phyloP scores from a whole-genome alignment of 768 basidiomycete genomes.

The Boletus speciosus region DNA sequence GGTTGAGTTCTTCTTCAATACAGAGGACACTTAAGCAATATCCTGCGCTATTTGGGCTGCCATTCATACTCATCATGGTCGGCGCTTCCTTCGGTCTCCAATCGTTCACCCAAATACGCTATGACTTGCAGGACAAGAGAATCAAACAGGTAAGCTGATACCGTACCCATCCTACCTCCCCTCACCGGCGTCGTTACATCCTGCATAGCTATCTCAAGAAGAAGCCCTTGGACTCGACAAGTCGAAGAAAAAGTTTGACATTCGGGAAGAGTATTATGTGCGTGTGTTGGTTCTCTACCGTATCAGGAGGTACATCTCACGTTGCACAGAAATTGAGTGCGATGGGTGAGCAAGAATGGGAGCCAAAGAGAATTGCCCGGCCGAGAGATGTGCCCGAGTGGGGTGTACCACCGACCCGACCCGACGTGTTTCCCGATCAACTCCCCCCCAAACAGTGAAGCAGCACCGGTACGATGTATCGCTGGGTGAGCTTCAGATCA shows the following conservation, averaged over 20 bases:
- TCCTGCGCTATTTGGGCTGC: conserved; percentile 78
- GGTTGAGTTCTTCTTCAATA: conserved; percentile 20
- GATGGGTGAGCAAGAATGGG: conserved; percentile 70
- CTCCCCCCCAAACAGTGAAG: conserved; percentile 11
- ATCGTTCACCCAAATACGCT: conserved; percentile 83
- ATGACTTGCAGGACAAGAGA: conserved; percentile 83
- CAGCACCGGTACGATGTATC: neutral
- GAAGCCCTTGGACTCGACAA: conserved; percentile 72
- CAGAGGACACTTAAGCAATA: conserved; percentile 50
- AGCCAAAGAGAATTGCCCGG: conserved; percentile 77
- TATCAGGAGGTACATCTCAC: neutral
- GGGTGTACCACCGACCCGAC: conserved; percentile 71
- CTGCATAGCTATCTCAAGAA: conserved; percentile 62
- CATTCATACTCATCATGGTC: conserved; percentile 84
- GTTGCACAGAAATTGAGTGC: conserved; percentile 54
- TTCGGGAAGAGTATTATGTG: conserved; percentile 95
- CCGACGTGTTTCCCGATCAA: conserved; percentile 24
- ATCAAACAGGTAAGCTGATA: conserved; percentile 55
- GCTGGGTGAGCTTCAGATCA: neutral
- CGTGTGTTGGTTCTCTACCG: conserved; percentile 33
- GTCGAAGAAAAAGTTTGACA: conserved; percentile 79
- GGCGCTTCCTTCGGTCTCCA: conserved; percentile 81
- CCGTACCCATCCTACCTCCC: no score
- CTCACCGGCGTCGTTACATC: neutral
- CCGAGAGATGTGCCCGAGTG: conserved; percentile 91